Conservation (phyloP, 1,284 basidiomycete species). For the Microbotryum lychnidis-dioicae region DNA sequence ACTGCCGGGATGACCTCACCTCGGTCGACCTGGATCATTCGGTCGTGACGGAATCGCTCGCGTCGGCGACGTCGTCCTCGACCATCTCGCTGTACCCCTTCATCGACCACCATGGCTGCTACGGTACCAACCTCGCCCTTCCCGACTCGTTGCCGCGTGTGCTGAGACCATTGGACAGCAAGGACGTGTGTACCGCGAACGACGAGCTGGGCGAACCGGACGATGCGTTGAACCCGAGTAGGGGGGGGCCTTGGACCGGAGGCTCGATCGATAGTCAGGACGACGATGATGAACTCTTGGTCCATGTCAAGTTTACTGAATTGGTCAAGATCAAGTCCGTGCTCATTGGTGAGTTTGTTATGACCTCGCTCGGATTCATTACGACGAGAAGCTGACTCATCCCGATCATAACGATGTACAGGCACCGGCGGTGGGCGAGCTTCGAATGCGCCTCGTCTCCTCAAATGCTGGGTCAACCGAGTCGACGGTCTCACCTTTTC, state of each 20-base stretch:
- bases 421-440: constrained; percentile 54
- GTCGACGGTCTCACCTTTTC: constrained; percentile 14
- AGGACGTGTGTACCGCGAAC: constrained; percentile 67
- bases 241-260: constrained; percentile 52
- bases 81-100: constrained; percentile 26
- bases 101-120: constrained; percentile 14
- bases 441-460: constrained; percentile 17
- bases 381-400: neutral
- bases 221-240: constrained; percentile 58
- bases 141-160: constrained; percentile 6
- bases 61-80: constrained; percentile 7
- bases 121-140: constrained; percentile 18
- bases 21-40: constrained; percentile 15
- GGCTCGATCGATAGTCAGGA: constrained; percentile 23
- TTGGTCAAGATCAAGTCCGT: constrained; percentile 61
- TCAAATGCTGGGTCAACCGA: constrained; percentile 26
- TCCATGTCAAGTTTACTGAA: constrained; percentile 60
- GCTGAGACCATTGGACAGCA: constrained; percentile 43
- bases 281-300: constrained; percentile 51
- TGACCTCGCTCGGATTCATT: constrained; percentile 6
- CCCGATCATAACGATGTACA: constrained; percentile 41
- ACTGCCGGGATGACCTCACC: constrained; percentile 29
- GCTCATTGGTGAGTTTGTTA: constrained; percentile 51
- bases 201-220: constrained; percentile 57
- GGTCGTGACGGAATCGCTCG: constrained; percentile 1